phyloP scores from a whole-genome alignment of 78 protist species.

The Speleostelium caveatum region DNA sequence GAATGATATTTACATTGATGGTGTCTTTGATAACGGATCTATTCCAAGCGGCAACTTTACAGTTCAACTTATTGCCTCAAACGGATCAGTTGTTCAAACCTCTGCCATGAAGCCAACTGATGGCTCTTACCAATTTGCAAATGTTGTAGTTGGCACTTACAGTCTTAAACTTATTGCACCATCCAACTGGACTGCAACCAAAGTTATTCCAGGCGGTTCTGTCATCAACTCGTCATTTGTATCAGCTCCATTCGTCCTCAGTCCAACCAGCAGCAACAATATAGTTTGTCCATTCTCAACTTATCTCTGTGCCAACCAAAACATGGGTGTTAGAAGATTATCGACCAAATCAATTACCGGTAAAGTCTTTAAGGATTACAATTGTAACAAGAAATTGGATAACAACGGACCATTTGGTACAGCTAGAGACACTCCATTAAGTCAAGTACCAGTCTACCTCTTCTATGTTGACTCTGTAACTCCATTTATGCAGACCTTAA shows the following conservation, averaged over 20 bases:
- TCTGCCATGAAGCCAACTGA: background rate
- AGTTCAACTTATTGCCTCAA: background rate
- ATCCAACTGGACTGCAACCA: conserved; percentile 27
- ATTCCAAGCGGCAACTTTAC: background rate
- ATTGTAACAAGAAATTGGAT: conserved; percentile 55
- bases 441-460: conserved; percentile 26
- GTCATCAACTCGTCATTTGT: background rate
- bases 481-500: conserved; percentile 12
- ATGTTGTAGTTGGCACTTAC: conserved; percentile 17
- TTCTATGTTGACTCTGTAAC: conserved; percentile 3
- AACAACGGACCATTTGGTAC: background rate
- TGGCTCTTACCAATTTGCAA: conserved; percentile 23
- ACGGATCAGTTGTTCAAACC: background rate
- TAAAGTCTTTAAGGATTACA: conserved; percentile 44
- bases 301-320: conserved; percentile 7
- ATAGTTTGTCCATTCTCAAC: conserved; percentile 15
- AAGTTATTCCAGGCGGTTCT: background rate
- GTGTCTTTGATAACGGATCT: conserved; percentile 6
- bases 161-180: background rate
- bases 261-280: background rate
- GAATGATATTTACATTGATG: conserved; percentile 42
- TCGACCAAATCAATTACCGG: background rate
- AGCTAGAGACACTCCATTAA: conserved; percentile 24
- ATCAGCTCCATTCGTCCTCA: background rate
- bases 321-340: conserved; percentile 53